Evolutionary conservation across 1,284 basidiomycete genomes (phyloP).

Genomic region (Naganishia cerealis): DNA sequence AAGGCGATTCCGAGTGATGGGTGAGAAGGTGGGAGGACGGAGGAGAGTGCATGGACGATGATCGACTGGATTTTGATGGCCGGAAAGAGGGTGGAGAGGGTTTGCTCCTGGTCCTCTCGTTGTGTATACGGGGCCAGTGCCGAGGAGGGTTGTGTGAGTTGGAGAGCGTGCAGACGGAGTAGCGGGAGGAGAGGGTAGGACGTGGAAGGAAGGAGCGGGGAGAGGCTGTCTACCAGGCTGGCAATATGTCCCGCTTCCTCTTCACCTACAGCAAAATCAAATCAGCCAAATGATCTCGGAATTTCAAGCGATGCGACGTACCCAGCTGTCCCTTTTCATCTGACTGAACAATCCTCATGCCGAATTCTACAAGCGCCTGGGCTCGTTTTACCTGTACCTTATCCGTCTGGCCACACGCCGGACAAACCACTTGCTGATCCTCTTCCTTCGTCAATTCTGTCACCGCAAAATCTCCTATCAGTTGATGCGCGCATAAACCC

Average conservation of each 20-base stretch:
- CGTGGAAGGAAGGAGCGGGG: slow-evolving; percentile 61
- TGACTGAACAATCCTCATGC: not conserved
- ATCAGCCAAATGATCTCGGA: slow-evolving; percentile 44
- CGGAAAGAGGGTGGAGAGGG: slow-evolving; percentile 60
- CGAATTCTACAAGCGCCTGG: slow-evolving; percentile 4
- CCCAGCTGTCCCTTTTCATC: slow-evolving; percentile 5
- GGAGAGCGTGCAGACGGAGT: slow-evolving; percentile 59
- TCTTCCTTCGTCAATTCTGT: not conserved
- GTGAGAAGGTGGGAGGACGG: slow-evolving; percentile 67
- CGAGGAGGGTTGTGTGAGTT: slow-evolving; percentile 40
- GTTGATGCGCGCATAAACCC: not conserved
- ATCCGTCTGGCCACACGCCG: slow-evolving; percentile 4
- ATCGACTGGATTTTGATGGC: slow-evolving; percentile 61
- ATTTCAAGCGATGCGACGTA: slow-evolving; percentile 59
- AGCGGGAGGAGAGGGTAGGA: slow-evolving; percentile 68
- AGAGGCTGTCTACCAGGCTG: slow-evolving; percentile 63
- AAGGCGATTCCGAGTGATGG: slow-evolving; percentile 74
- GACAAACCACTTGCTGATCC: not conserved
- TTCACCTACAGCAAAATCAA: slow-evolving; percentile 39
- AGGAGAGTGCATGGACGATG: slow-evolving; percentile 56
- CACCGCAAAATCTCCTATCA: no score
- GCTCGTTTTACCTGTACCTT: not conserved
- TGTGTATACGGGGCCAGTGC: not conserved
- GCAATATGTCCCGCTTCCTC: slow-evolving; percentile 40
- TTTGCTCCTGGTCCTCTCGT: slow-evolving; percentile 52